A percentile compares a stretch with the other conserved stretches of the same genome.
These are phyloP conservation scores for Perilla frutescens DNA, from an alignment of 257 asterid species.

Conservation along the genomic window DNA sequence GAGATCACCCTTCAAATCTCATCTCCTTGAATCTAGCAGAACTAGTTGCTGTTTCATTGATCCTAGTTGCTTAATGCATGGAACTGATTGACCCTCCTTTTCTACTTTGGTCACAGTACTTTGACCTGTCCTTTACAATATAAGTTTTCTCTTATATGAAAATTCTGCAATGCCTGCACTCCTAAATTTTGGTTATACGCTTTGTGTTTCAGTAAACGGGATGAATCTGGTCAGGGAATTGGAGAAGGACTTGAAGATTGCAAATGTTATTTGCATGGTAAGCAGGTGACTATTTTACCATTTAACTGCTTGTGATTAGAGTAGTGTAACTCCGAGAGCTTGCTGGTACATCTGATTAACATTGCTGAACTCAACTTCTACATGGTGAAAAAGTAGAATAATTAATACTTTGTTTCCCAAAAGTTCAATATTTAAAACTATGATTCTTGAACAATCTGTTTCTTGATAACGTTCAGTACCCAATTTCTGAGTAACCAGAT, in stretches of 20 bases:
- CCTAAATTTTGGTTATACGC: conserved; percentile 32
- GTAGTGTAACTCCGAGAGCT: conserved; percentile 28
- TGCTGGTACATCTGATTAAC: conserved; percentile 21
- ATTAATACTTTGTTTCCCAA: neutral
- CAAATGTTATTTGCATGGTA: conserved; percentile 99
- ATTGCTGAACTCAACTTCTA: conserved; percentile 29
- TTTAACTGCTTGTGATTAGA: conserved; percentile 33
- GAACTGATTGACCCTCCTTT: conserved; percentile 18
- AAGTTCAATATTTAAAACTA: conserved; percentile 11
- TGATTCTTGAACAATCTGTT: conserved; percentile 8
- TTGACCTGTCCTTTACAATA: conserved; percentile 12
- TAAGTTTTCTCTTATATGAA: conserved; percentile 27
- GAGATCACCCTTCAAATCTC: conserved; percentile 19
- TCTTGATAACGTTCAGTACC: conserved; percentile 18
- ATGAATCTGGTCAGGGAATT: conserved; percentile 95
- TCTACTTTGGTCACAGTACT: conserved; percentile 8
- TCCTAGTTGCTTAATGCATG: conserved; percentile 23
- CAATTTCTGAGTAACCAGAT: conserved; percentile 26
- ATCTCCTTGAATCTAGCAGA: conserved; percentile 21
- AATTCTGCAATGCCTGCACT: conserved; percentile 23
- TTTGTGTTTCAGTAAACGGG: conserved; percentile 79
- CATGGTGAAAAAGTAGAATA: neutral
- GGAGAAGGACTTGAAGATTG: conserved; percentile 99
- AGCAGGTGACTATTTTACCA: conserved; percentile 65
- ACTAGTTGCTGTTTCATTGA: conserved; percentile 24